Evolutionary conservation across 495 filamentous ascomycete species (phyloP).

Genomic region (Penicillium antarcticum): DNA sequence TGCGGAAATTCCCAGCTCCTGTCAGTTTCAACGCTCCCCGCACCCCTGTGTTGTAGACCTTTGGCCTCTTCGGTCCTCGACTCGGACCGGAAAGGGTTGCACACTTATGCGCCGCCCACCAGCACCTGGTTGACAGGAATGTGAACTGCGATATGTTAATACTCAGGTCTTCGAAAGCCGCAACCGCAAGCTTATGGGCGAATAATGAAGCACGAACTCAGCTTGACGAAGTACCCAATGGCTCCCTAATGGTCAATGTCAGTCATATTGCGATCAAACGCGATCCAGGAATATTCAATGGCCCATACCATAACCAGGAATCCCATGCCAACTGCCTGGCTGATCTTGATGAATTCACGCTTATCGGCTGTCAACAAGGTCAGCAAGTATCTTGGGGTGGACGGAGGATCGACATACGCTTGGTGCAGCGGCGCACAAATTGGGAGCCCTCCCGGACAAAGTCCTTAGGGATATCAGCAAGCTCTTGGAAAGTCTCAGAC

Average conservation of each 20-base stretch:
- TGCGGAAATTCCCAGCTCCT: too few relatives aligned
- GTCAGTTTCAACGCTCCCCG: too few relatives aligned
- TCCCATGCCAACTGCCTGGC: conserved; percentile 89
- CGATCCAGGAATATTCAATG: not conserved
- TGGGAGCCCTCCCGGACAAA: conserved; percentile 78
- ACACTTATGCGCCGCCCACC: conserved; percentile 61
- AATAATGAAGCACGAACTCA: conserved; percentile 56
- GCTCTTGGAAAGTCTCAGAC: conserved; percentile 76
- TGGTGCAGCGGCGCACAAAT: conserved; percentile 81
- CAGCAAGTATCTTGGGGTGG: conserved; percentile 8
- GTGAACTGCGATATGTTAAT: conserved; percentile 50
- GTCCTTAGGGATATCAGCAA: conserved; percentile 77
- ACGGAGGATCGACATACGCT: conserved; percentile 54
- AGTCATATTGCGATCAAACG: conserved; percentile 1
- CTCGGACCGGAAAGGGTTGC: not conserved
- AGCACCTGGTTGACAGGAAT: conserved; percentile 84
- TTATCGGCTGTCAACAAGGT: conserved; percentile 58
- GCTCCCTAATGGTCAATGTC: conserved; percentile 28
- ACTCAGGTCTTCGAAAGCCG: not conserved
- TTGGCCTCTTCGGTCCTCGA: too few relatives aligned
- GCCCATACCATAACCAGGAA: conserved; percentile 77
- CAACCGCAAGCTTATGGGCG: not conserved
- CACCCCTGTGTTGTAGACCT: too few relatives aligned
- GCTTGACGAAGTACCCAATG: conserved; percentile 91
- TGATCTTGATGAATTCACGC: conserved; percentile 91